Percentiles rank a stretch among this genome's conserved stretches.
These are phyloP conservation scores for Lactarius quietus DNA, from an alignment of 768 basidiomycete species.

Conservation along the genomic window DNA sequence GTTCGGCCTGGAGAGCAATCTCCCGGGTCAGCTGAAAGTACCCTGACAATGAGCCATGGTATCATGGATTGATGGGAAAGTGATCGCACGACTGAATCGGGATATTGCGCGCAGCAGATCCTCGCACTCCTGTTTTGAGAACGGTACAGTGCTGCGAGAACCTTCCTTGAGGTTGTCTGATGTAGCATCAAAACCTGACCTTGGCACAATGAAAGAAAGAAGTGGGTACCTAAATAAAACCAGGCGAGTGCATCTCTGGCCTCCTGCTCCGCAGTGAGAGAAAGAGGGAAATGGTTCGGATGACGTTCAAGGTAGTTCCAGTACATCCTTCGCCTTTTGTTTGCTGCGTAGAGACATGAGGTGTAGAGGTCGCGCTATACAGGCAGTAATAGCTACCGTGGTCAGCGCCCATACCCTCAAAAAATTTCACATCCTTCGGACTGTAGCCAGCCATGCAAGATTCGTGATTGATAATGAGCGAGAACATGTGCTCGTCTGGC, in stretches of 20 bases:
- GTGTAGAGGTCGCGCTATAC: slow-evolving; percentile 28
- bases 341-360: slow-evolving; percentile 3
- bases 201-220: slow-evolving; percentile 10
- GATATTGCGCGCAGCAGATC: slow-evolving; percentile 40
- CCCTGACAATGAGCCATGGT: neutral
- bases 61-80: neutral
- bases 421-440: slow-evolving; percentile 26
- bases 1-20: slow-evolving; percentile 41
- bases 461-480: slow-evolving; percentile 45
- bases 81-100: slow-evolving; percentile 17
- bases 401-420: slow-evolving; percentile 3
- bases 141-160: slow-evolving; percentile 44
- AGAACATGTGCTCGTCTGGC: slow-evolving; percentile 32
- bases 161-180: slow-evolving; percentile 50
- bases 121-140: slow-evolving; percentile 52
- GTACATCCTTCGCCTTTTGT: slow-evolving; percentile 41
- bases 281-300: slow-evolving; percentile 43
- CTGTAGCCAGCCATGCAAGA: slow-evolving; percentile 45
- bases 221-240: slow-evolving; percentile 40
- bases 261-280: slow-evolving; percentile 42
- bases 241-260: slow-evolving; percentile 49
- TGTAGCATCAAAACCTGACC: slow-evolving; percentile 26
- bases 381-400: slow-evolving; percentile 8
- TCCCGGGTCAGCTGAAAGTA: slow-evolving; percentile 23
- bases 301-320: slow-evolving; percentile 52